Conservation (phyloP, 352 stramenopile genomes). For the Pythium chondricola region DNA sequence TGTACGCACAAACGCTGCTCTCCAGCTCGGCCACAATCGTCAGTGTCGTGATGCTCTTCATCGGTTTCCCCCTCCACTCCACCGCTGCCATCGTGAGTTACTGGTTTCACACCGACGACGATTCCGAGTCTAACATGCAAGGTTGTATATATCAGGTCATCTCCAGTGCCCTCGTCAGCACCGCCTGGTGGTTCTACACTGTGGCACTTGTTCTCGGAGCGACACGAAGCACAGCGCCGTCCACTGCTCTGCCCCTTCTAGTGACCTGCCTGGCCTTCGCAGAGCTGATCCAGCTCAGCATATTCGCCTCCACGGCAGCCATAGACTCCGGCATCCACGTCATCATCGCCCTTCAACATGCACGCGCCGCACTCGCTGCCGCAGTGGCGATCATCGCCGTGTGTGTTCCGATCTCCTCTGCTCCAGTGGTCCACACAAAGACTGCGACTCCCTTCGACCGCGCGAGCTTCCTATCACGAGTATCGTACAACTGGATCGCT, state of each 20-base stretch:
- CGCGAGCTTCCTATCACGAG: constrained; percentile 42
- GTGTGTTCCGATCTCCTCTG: background rate
- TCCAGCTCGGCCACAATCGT: constrained; percentile 14
- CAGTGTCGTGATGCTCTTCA: constrained; percentile 16
- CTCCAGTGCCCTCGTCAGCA: constrained; percentile 17
- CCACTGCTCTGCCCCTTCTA: constrained; percentile 10
- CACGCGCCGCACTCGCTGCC: constrained; percentile 3
- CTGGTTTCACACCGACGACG: no score
- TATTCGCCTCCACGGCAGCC: background rate
- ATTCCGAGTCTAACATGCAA: no score
- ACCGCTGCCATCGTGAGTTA: constrained; percentile 31
- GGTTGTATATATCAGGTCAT: constrained; percentile 7
- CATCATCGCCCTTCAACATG: constrained; percentile 7
- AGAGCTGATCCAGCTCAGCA: constrained; percentile 7
- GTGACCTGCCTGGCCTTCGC: constrained; percentile 13
- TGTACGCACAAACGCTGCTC: constrained; percentile 29
- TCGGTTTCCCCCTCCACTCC: constrained; percentile 21
- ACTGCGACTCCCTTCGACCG: constrained; percentile 30
- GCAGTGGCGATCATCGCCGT: constrained; percentile 3
- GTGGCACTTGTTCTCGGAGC: constrained; percentile 19
- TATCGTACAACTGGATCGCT: constrained; percentile 68
- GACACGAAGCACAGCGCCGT: background rate
- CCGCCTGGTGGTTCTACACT: constrained; percentile 32
- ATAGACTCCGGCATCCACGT: constrained; percentile 1
- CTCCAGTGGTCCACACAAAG: background rate